Conservation (phyloP, 805 yeast genomes). For the Saturnispora besseyi region DNA sequence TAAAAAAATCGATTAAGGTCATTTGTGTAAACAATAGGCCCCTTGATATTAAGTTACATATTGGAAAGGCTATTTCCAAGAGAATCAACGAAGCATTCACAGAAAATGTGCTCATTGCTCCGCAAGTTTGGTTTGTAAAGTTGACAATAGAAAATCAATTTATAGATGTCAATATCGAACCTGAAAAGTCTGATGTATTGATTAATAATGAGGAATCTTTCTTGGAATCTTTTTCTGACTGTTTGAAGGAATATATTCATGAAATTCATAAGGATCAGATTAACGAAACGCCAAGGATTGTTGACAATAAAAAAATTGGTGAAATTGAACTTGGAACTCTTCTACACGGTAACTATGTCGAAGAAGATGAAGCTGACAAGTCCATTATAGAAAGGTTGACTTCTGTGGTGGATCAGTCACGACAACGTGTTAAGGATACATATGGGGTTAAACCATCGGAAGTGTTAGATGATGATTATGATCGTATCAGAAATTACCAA, state of each 20-base stretch:
- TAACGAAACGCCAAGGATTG: conserved; percentile 1
- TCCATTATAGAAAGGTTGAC: background rate
- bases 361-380: background rate
- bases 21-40: conserved; percentile 30
- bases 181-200: conserved; percentile 35
- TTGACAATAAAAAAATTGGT: too few species aligned
- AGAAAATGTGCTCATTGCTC: conserved; percentile 20
- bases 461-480: background rate
- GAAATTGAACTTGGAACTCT: too few species aligned
- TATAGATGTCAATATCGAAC: conserved; percentile 36
- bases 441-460: background rate
- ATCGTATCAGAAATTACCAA: too few species aligned
- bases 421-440: background rate
- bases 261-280: conserved; percentile 7
- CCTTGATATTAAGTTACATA: conserved; percentile 19
- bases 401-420: background rate
- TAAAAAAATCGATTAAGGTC: conserved; percentile 21
- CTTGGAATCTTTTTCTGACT: conserved; percentile 13
- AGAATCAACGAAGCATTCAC: conserved; percentile 21
- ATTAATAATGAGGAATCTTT: conserved; percentile 19
- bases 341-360: background rate
- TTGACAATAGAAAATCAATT: conserved; percentile 16
- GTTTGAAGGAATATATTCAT: conserved; percentile 1
- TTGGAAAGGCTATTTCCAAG: conserved; percentile 27
- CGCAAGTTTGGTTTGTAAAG: conserved; percentile 30